Base-by-base conservation (phyloP, 495 filamentous ascomycete species). In the Trichoderma virens region DNA sequence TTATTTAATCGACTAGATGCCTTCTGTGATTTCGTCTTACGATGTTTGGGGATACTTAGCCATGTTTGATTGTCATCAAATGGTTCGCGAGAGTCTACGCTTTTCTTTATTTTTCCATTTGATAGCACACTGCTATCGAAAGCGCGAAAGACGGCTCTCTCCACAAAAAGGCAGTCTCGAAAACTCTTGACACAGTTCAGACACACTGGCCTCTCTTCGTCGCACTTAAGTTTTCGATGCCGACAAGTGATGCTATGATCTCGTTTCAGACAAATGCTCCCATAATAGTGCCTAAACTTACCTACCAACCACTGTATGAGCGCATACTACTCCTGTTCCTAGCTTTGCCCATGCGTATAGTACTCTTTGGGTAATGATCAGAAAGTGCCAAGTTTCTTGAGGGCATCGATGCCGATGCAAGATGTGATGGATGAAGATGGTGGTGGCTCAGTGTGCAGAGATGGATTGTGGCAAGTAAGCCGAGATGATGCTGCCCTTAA, bases 261-360 rank as follows among this genome's bases (percentile, higher is more conserved):
- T 25, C 3, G 5, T 4, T 20, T 47, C 18, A 56, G 51, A 16
- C 8, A 28, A 3, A 28, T 56, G 20, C 20, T 9, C 23, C 3
- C 13, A 14, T 8, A 23, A 20, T 16, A 47, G 43, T 23, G 43
- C 2, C 9, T 11, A 23, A 9, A 8, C n/a, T 6, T 47, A 30
- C 51, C 30, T 25, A 56, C 51, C 51, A 56, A 25, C 51, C 51
- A 56, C 27, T 56, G 20, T 56, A 56, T 31, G 51, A 56, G 23
- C 51, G 51, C 25, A 56, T 30, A 6, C 11, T 30, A 13, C 25
- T 30, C 2, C 51, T 16, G 51, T 9, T 30, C 51, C 14, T 56
- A 2, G 27, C 3, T 16, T 28, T 56, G 25, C 25, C 51, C 23
- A 30, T 56, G 2, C 9, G 25, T 16, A 9, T 13, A 8, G 18